Base-by-base conservation (phyloP, 768 basidiomycete species). In the Flagelloscypha sp. region DNA sequence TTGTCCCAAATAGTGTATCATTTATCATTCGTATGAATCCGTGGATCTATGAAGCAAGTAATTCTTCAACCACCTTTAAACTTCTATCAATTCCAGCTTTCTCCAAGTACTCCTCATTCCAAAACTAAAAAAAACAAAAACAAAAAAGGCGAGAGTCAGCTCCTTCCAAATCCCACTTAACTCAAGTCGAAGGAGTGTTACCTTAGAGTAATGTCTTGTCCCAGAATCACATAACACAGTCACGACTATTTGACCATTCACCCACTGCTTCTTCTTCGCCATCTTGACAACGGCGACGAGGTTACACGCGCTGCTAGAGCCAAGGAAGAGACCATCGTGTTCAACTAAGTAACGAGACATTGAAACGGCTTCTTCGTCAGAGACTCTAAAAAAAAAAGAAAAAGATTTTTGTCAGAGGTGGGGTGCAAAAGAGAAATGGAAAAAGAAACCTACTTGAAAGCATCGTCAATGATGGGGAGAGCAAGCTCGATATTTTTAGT, bases 191-290 rank as follows among this genome's bases (percentile, higher is more conserved):
- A n/a, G n/a, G n/a, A 20, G 15, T 22, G 36, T 10, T 43, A 87
- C 86, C 73, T 93, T 95, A 36, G 88, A 93, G 56, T 92, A 89
- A 65, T 98, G 93, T 36, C 94, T 66, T 28, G 61, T 77, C 0
- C 94, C 94, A 7, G 89, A 87, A 56, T 98, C 94, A 50, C 90
- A 93, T 84, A 98, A 47, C 34, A 98, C 77, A 0, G 94, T 99
- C 17, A 89, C 88, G 16, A 97, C 58, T 6, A 65, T 73, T 50
- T 84, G 72, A 4, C 85, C 81, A 5, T 70, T 68, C 19, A 63
- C 62, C 79, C 79, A 83, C 9, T 74, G 72, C 65, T 76, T 67
- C 50, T 74, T 73, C 47, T 77, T 79, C 2, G 72, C 79, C 11
- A 93, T 63, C 48, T 84, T 81, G 30, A 95, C 71, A 46, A 86